These are phyloP conservation scores for Olyra latifolia DNA, from an alignment of 176 grass and related monocot species.

Conservation along the genomic window DNA sequence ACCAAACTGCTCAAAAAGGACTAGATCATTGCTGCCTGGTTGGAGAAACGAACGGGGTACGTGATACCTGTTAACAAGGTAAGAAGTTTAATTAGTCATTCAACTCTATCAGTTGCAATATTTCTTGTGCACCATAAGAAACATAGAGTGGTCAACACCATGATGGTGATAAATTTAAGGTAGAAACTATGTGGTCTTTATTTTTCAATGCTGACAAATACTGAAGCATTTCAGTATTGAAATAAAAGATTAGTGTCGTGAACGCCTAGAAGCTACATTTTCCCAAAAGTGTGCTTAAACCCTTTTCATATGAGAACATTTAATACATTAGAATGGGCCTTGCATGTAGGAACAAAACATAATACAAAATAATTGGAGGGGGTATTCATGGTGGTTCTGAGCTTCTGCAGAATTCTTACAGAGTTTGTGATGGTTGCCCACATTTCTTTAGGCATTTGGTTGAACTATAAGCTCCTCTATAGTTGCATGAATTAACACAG, in stretches of 20 bases:
- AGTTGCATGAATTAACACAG: conserved; percentile 70
- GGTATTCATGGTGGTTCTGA: neutral
- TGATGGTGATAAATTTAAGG: neutral
- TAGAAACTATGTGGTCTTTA: neutral
- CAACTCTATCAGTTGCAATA: neutral
- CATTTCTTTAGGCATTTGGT: conserved; percentile 92
- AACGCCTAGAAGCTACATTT: conserved; percentile 16
- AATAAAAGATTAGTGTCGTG: neutral
- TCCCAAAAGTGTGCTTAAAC: neutral
- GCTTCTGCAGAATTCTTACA: conserved; percentile 52
- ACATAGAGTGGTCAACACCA: neutral
- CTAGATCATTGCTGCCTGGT: conserved; percentile 73
- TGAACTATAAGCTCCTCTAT: conserved; percentile 63
- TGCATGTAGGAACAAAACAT: neutral
- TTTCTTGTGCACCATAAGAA: conserved; percentile 1
- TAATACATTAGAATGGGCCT: conserved; percentile 1
- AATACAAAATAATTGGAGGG: neutral
- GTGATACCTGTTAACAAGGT: conserved; percentile 75
- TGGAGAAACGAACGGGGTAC: conserved; percentile 75
- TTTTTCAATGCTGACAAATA: neutral
- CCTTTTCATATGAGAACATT: neutral
- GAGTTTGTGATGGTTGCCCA: conserved; percentile 80
- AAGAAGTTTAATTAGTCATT: conserved; percentile 7
- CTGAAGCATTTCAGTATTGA: neutral
- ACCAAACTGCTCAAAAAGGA: conserved; percentile 90